Evolutionary conservation across 2,329 filamentous ascomycete species (phyloP).

Genomic region (Calonectria leucothoes): DNA sequence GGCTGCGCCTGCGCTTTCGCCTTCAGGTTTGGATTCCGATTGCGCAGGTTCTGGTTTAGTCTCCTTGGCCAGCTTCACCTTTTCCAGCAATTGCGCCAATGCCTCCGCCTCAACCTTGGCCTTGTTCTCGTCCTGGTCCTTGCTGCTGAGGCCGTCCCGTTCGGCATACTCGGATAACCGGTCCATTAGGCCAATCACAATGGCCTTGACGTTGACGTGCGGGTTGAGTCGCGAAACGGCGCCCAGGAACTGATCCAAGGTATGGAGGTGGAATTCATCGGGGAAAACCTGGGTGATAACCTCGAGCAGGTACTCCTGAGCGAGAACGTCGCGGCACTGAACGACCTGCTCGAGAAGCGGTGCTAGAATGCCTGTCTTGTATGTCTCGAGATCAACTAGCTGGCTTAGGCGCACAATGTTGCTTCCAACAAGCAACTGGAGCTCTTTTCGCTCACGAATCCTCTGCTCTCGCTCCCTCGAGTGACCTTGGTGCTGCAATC

Average conservation of each 20-base stretch:
- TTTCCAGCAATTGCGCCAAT: constrained; percentile 80
- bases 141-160: constrained; percentile 80
- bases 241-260: constrained; percentile 92
- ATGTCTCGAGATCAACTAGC: constrained; percentile 92
- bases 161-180: constrained; percentile 94
- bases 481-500: constrained; percentile 96
- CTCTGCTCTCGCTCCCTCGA: constrained; percentile 93
- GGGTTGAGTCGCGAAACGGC: constrained; percentile 94
- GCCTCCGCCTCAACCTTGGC: constrained; percentile 88
- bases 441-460: constrained; percentile 92
- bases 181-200: constrained; percentile 98
- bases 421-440: constrained; percentile 95
- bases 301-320: constrained; percentile 96
- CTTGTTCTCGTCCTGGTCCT: constrained; percentile 69
- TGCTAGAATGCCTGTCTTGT: constrained; percentile 89
- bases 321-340: constrained; percentile 95
- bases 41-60: constrained; percentile 20
- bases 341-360: constrained; percentile 96
- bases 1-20: constrained; percentile 39
- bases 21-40: constrained; percentile 35
- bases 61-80: constrained; percentile 76
- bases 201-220: constrained; percentile 97
- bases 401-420: constrained; percentile 96
- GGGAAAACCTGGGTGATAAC: constrained; percentile 99
- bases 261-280: constrained; percentile 97